These are phyloP conservation scores for Sherardia arvensis DNA, from an alignment of 257 asterid species.

Conservation along the genomic window DNA sequence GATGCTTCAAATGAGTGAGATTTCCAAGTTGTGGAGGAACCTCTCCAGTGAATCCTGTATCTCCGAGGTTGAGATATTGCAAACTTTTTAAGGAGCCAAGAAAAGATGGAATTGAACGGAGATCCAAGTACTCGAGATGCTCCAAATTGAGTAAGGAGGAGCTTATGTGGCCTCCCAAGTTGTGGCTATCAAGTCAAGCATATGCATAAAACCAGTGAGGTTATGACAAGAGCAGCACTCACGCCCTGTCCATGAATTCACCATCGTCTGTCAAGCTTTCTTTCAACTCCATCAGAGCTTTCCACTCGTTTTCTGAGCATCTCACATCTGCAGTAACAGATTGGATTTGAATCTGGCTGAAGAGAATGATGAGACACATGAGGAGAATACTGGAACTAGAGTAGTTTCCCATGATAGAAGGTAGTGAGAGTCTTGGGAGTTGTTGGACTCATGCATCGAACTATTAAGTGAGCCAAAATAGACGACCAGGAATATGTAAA, in stretches of 20 bases:
- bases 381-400: neutral
- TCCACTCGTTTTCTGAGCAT: neutral
- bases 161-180: constrained; percentile 12
- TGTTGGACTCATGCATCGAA: too few relatives aligned
- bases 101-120: constrained; percentile 21
- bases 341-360: neutral
- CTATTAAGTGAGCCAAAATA: too few relatives aligned
- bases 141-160: constrained; percentile 14
- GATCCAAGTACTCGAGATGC: constrained; percentile 18
- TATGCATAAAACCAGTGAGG: constrained; percentile 6
- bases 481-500: too few relatives aligned
- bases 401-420: too few relatives aligned
- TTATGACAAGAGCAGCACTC: constrained; percentile 6
- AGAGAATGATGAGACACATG: neutral
- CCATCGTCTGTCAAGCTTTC: neutral
- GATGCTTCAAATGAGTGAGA: constrained; percentile 12
- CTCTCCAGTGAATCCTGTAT: neutral
- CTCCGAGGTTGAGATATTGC: constrained; percentile 17
- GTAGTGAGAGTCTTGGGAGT: too few relatives aligned
- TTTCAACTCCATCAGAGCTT: neutral
- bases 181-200: neutral
- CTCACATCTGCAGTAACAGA: neutral
- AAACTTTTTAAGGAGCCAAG: constrained; percentile 15
- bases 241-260: neutral
- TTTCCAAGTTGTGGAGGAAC: constrained; percentile 12